Evolutionary conservation across 768 basidiomycete genomes (phyloP), one percentile per base, ranked within the genome.

Genomic region (Fistulinella prunicolor): DNA sequence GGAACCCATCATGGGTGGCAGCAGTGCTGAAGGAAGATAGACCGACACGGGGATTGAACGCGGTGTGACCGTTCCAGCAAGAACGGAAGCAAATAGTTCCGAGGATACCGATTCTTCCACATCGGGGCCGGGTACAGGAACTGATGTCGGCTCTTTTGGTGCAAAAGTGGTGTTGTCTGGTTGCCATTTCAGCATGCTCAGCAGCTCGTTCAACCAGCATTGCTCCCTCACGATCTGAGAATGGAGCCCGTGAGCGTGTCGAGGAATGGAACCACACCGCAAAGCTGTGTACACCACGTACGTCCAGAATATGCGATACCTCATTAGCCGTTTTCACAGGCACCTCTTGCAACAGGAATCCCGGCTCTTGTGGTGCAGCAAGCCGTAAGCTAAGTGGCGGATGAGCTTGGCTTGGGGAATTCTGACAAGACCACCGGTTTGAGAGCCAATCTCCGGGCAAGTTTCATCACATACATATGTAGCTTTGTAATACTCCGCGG

Each of bases 151-250:
- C 20, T 43, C 38, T 19, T 51, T 42, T 36, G 45, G 52, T 19
- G 46, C 37, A 10, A 43, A 24, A 20, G 26, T 13, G 28, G 38
- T 41, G 30, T 23, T 38, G 21, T 89, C 86, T 4, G 80, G 72
- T 22, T 66, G 64, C 89, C 89, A 92, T 12, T 77, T 66, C 38
- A 78, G 81, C 38, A 77, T 73, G 4, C 70, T 58, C 19, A 92
- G 64, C n/a, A 76, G 74, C 57, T 86, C 85, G 58, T 91, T 92
- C 16, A 91, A 59, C 89, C 89, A 92, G 57, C 84, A 86, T 66
- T 91, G 89, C 51, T 91, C 89, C 49, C 78, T 75, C 5, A 91
- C 86, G 57, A 92, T 51, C 49, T 54, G 30, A 22, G 22, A 35
- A 34, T 5, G 35, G 35, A 32, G 16, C 13, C 30, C 23, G 38